Evolutionary conservation across 208 protist genomes (phyloP).

Genomic region (Wallacemonas rigidus): DNA sequence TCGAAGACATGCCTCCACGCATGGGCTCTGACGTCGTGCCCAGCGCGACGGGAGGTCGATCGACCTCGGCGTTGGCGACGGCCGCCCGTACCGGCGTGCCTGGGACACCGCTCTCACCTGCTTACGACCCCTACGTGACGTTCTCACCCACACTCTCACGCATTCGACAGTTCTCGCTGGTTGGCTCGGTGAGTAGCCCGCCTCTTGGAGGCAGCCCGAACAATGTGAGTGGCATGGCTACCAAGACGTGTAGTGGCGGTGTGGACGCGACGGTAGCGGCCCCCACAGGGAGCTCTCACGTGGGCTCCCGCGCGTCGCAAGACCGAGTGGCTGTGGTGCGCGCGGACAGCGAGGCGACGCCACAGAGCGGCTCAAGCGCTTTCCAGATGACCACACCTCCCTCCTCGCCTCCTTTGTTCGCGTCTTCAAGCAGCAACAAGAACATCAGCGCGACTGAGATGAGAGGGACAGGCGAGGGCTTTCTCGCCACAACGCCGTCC

Average conservation of each 20-base stretch:
- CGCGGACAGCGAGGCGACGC: too few relatives aligned
- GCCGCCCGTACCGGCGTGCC: not conserved
- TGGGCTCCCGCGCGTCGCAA: too few relatives aligned
- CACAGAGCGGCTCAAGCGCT: not conserved
- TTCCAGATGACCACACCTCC: not conserved
- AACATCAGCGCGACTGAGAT: too few relatives aligned
- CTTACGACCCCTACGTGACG: conserved; percentile 11
- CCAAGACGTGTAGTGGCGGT: not conserved
- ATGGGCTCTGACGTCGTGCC: not conserved
- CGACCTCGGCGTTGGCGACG: not conserved
- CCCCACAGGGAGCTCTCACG: too few relatives aligned
- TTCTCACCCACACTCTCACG: conserved; percentile 5
- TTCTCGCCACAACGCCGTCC: not conserved
- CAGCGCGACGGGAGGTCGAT: not conserved
- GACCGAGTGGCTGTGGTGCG: too few relatives aligned
- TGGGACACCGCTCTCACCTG: conserved; percentile 1
- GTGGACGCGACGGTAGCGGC: not conserved
- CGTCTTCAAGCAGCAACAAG: too few relatives aligned
- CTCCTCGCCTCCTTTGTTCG: too few relatives aligned
- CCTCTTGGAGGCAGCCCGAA: not conserved
- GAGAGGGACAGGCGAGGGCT: too few relatives aligned
- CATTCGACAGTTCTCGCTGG: not conserved
- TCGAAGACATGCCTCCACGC: not conserved
- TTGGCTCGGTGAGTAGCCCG: not conserved
- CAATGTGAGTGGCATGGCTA: not conserved